These are phyloP conservation scores for Pseudogymnoascus sp. DNA, from an alignment of 2,329 filamentous ascomycete genomes.

Conservation along the genomic window DNA sequence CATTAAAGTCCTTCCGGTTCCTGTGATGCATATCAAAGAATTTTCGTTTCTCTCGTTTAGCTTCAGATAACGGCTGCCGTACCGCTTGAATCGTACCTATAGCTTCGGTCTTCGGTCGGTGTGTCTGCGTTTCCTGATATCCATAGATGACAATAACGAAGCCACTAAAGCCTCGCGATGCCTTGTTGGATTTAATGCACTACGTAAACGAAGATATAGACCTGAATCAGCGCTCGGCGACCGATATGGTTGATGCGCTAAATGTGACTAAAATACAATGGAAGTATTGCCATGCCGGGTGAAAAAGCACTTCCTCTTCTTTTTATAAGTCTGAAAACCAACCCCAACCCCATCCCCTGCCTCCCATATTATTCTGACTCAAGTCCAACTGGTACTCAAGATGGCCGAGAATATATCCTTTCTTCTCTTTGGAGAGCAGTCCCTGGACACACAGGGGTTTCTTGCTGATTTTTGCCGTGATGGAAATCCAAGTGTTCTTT, in stretches of 20 bases:
- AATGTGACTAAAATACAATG: not conserved
- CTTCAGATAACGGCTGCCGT: not conserved
- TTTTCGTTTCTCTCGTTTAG: not conserved
- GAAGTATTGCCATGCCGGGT: not conserved
- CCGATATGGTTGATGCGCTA: not conserved
- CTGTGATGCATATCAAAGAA: not conserved
- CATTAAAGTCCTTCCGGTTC: not conserved
- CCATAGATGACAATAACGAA: not conserved
- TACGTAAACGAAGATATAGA: not conserved
- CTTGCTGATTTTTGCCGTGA: slow-evolving; percentile 46
- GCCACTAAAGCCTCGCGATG: not conserved
- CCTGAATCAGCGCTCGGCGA: not conserved
- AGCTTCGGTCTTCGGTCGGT: not conserved
- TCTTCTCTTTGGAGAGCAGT: slow-evolving; percentile 65
- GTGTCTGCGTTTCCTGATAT: not conserved
- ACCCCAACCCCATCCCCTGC: not conserved
- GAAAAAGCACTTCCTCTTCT: not conserved
- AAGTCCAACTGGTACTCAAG: not conserved
- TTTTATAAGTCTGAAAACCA: slow-evolving; percentile 1
- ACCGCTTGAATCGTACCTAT: not conserved
- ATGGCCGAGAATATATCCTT: slow-evolving; percentile 36
- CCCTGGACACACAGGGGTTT: slow-evolving; percentile 56
- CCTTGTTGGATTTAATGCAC: not conserved
- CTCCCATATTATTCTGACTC: slow-evolving; percentile 2
- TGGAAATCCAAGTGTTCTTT: slow-evolving; percentile 40